A percentile compares a stretch with the other conserved stretches of the same genome.
These are phyloP conservation scores for Gossypium stocksii DNA, from an alignment of 345 rosid species.

Conservation along the genomic window DNA sequence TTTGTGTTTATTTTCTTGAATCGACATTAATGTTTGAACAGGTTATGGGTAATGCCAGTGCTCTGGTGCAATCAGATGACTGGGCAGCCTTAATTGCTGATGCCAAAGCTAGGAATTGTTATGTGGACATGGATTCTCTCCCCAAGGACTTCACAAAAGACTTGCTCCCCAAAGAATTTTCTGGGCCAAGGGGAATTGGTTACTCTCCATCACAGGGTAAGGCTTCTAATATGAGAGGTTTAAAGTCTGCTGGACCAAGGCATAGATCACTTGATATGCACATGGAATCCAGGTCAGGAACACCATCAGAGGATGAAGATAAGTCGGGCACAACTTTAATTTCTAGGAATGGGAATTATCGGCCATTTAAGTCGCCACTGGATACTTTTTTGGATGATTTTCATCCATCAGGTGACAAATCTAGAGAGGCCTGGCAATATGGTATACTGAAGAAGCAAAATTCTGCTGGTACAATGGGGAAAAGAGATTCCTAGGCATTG, in stretches of 20 bases:
- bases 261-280: constrained; percentile 59
- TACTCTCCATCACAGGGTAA: constrained; percentile 46
- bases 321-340: constrained; percentile 41
- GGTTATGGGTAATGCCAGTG: constrained; percentile 95
- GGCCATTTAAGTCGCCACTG: constrained; percentile 35
- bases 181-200: constrained; percentile 44
- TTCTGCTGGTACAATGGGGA: constrained; percentile 42
- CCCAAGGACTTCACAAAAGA: constrained; percentile 63
- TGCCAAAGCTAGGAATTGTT: constrained; percentile 86
- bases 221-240: constrained; percentile 51
- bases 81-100: constrained; percentile 89
- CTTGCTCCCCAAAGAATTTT: constrained; percentile 32
- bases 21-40: constrained; percentile 34
- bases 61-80: constrained; percentile 77
- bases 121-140: constrained; percentile 84
- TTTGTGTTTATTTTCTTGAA: constrained; percentile 6
- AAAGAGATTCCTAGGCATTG: constrained; percentile 42
- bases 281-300: constrained; percentile 63
- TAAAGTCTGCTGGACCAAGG: constrained; percentile 68
- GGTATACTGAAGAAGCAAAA: constrained; percentile 55
- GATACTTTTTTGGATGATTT: constrained; percentile 60
- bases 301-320: constrained; percentile 74
- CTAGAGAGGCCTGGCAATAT: constrained; percentile 79
- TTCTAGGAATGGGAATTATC: constrained; percentile 55
- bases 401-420: constrained; percentile 55